Evolutionary conservation across 768 basidiomycete species (phyloP).

Genomic region (Psilocybe azurescens): DNA sequence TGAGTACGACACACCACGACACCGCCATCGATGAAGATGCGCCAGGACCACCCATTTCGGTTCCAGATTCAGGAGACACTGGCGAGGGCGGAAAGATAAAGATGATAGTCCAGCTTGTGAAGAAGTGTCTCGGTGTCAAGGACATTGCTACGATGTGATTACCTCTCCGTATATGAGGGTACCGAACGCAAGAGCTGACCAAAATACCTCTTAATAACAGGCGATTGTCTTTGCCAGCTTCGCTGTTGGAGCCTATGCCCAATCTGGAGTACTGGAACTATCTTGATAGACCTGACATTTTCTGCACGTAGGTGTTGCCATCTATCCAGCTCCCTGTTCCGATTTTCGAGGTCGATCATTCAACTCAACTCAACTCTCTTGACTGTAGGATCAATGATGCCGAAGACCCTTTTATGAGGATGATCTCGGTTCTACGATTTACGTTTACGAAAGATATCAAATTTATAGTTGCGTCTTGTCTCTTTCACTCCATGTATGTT

Average conservation of each 20-base stretch:
- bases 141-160: conserved; percentile 90
- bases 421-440: conserved; percentile 91
- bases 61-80: conserved; percentile 70
- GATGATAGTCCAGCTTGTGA: conserved; percentile 91
- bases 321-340: conserved; percentile 3
- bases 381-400: conserved; percentile 85
- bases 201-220: conserved; percentile 41
- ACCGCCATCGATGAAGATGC: conserved; percentile 48
- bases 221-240: conserved; percentile 92
- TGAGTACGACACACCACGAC: conserved; percentile 20
- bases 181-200: neutral
- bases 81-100: conserved; percentile 93
- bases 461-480: conserved; percentile 66
- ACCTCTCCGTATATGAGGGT: neutral
- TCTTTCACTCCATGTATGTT: conserved; percentile 6
- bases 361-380: neutral
- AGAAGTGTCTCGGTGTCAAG: conserved; percentile 91
- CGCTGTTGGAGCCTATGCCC: conserved; percentile 90
- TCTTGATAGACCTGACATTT: conserved; percentile 88
- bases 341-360: neutral
- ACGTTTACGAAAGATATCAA: conserved; percentile 94
- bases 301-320: conserved; percentile 73
- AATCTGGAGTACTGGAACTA: conserved; percentile 98
- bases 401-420: conserved; percentile 90
- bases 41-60: conserved; percentile 61